Evolutionary conservation across 2,329 filamentous ascomycete species (phyloP).

Genomic region (Verticillium zaregamsianum): DNA sequence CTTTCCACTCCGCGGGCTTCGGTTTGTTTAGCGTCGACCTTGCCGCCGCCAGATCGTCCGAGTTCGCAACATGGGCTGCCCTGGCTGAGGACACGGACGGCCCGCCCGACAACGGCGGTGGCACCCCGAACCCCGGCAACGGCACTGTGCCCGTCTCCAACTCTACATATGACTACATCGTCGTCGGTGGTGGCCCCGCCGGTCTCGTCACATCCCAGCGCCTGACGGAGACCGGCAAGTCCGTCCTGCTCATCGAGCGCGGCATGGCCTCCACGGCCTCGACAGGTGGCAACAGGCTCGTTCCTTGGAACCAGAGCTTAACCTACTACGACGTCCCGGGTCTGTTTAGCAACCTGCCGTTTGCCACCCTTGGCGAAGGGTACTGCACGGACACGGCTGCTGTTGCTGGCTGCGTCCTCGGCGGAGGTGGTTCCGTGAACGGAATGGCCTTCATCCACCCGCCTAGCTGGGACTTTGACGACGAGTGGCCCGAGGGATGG

Average conservation of each 20-base stretch:
- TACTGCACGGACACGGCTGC: constrained; percentile 30
- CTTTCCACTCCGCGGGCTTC: constrained; percentile 35
- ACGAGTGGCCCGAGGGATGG: constrained; percentile 25
- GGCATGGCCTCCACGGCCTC: constrained; percentile 27
- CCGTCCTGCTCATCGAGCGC: constrained; percentile 32
- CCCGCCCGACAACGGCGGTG: constrained; percentile 4
- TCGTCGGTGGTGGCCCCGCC: constrained; percentile 30
- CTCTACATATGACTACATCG: constrained; percentile 33
- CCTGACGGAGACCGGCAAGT: constrained; percentile 29
- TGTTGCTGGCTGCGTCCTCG: constrained; percentile 30
- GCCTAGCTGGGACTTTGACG: constrained; percentile 24
- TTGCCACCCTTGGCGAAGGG: constrained; percentile 13
- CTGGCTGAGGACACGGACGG: constrained; percentile 5
- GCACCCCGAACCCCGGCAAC: constrained; percentile 15
- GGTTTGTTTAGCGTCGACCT: constrained; percentile 30
- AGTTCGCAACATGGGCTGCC: constrained; percentile 13
- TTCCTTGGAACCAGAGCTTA: constrained; percentile 27
- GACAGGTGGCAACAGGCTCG: constrained; percentile 21
- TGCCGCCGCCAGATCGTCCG: constrained; percentile 24
- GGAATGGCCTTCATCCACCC: constrained; percentile 27
- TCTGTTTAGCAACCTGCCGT: constrained; percentile 18
- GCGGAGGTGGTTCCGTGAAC: constrained; percentile 29
- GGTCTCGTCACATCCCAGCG: constrained; percentile 30
- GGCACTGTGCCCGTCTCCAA: constrained; percentile 22
- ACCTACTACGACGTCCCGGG: constrained; percentile 25